Base-by-base conservation (phyloP, 306 rosid genomes). In the Fragaria ananassa region DNA sequence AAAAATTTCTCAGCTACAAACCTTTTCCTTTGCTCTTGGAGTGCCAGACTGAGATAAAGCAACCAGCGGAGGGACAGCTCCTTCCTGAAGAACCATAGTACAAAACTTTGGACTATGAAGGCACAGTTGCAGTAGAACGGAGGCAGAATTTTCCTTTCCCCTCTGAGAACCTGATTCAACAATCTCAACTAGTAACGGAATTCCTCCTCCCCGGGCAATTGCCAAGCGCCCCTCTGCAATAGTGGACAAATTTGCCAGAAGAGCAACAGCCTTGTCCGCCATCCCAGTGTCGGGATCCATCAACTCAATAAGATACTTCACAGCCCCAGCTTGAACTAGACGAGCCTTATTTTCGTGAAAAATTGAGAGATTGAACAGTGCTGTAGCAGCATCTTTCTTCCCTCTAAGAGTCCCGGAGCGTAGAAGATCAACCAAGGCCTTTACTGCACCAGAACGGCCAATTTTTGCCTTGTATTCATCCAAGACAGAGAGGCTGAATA, bases 51-150 rank as follows among this genome's bases (percentile, higher is more conserved):
- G 98, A 42, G 96, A 90, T 71, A 95, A 82, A 76, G 91, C 97
- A 73, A 95, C 98, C 46, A 95, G 79, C 29, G 98, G 96, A n/a
- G 98, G 98, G 25, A 95, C 97, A 8, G 97, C 97, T 75, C 98
- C 98, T 92, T 95, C 98, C 86, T 90, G 97, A 54, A 95, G 89
- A 87, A 95, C 86, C 79, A 95, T 53, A 49, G 87, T 92, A 79
- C 98, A 95, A 80, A 89, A 87, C 84, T 89, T 90, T 37, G 83
- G 75, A 82, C 87, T 90, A 62, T 92, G 91, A 85, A 95, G 96
- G 80, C 98, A 90, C 23, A 95, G 79, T 76, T 95, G 98, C 86
- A 92, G 83, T 79, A 95, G 78, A 80, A 88, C 51, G 50, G 97
- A 88, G 70, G 97, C 96, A 63, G 96, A 90, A 77, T 95, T 95